These are phyloP conservation scores for Linum trigynum DNA, from an alignment of 345 rosid species.

Conservation along the genomic window DNA sequence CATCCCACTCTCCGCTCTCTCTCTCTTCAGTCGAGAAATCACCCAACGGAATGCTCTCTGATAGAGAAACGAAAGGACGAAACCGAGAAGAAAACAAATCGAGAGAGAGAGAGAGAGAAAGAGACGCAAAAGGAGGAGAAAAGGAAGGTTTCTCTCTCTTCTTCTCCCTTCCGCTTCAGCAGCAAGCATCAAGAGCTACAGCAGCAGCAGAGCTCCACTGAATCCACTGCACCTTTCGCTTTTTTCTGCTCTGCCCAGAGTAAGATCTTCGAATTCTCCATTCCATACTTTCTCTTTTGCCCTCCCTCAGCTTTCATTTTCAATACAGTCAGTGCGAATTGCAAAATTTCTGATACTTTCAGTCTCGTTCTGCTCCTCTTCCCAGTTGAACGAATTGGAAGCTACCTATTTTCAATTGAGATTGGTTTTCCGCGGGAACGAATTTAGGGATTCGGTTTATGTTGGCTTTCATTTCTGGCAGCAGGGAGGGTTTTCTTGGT, in stretches of 20 bases:
- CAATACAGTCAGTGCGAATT: no score
- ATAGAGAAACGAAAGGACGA: background rate
- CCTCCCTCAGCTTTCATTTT: no score
- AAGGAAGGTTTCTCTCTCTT: constrained; percentile 1
- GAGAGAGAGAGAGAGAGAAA: background rate
- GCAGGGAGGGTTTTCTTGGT: background rate
- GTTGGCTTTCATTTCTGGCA: no score
- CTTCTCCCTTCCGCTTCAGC: background rate
- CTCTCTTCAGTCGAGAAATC: no score
- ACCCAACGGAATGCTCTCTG: no score
- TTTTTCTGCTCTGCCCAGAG: background rate
- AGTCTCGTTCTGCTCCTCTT: background rate
- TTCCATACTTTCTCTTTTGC: background rate
- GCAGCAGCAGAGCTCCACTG: background rate
- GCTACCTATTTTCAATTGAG: background rate
- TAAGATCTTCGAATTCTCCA: background rate
- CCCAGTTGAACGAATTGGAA: background rate
- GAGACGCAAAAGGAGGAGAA: background rate
- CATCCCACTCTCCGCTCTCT: no score
- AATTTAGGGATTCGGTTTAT: background rate
- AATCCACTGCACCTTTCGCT: background rate
- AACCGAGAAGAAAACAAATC: background rate
- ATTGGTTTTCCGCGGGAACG: background rate
- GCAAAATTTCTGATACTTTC: no score
- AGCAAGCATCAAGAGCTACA: no score